These are phyloP conservation scores for Aspergillus piperis DNA, from an alignment of 2,329 filamentous ascomycete genomes.

Conservation along the genomic window DNA sequence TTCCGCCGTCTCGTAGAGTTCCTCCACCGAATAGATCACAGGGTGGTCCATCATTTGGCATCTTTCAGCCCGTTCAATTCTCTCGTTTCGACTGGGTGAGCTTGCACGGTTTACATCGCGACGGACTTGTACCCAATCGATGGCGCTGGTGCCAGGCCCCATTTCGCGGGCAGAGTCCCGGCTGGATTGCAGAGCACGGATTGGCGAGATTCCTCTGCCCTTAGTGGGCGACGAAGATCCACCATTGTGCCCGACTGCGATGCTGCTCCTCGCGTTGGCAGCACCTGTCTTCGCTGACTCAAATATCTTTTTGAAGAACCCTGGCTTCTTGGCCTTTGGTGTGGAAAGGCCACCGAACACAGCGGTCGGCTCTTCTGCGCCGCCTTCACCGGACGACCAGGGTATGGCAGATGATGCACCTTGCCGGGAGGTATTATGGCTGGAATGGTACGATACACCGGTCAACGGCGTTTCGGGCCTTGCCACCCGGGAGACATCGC, in stretches of 20 bases:
- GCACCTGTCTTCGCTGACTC: slow-evolving; percentile 93
- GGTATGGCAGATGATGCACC: slow-evolving; percentile 66
- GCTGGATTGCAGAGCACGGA: slow-evolving; percentile 32
- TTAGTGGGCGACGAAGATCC: slow-evolving; percentile 52
- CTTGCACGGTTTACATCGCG: slow-evolving; percentile 95
- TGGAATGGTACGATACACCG: slow-evolving; percentile 87
- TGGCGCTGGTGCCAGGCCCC: slow-evolving; percentile 58
- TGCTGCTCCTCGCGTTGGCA: slow-evolving; percentile 82
- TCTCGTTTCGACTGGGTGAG: slow-evolving; percentile 85
- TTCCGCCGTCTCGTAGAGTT: slow-evolving; percentile 79
- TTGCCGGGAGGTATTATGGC: slow-evolving; percentile 65
- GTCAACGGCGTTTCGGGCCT: slow-evolving; percentile 62
- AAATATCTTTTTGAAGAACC: slow-evolving; percentile 94
- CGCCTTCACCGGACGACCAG: slow-evolving; percentile 48
- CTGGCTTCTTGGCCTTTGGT: slow-evolving; percentile 78
- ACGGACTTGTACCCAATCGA: slow-evolving; percentile 97
- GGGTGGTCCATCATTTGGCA: slow-evolving; percentile 94
- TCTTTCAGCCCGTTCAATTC: slow-evolving; percentile 78
- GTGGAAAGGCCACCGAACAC: slow-evolving; percentile 74
- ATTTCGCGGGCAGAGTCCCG: slow-evolving; percentile 67
- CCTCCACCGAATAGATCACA: slow-evolving; percentile 84
- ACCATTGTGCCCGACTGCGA: slow-evolving; percentile 63
- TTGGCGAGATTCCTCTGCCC: slow-evolving; percentile 48
- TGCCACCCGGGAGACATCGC: slow-evolving; percentile 37
- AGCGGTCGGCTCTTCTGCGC: slow-evolving; percentile 63